Percentiles rank a stretch among this genome's conserved stretches.
Conservation (phyloP, 164 flowering plant genomes). For the Aristolochia contorta region DNA sequence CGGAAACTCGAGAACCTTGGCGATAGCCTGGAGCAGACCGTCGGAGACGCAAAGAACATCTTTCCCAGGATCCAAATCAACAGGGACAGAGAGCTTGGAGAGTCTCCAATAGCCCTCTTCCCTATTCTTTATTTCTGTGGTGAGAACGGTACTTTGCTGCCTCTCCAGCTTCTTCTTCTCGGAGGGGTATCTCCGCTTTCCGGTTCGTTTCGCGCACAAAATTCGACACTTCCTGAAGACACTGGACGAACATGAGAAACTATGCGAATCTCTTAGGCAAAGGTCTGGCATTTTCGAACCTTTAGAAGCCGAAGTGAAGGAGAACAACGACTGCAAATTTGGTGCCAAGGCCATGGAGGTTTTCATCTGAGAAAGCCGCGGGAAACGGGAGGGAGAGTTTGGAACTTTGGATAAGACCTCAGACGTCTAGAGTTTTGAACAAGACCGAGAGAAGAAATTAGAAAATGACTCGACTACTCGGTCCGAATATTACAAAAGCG, state of each 20-base stretch:
- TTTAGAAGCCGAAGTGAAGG: too few relatives aligned
- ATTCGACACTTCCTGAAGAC: slow-evolving; percentile 18
- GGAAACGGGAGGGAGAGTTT: too few relatives aligned
- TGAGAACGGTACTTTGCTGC: slow-evolving; percentile 17
- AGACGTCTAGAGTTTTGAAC: neutral
- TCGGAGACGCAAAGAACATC: slow-evolving; percentile 58
- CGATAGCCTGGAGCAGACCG: slow-evolving; percentile 57
- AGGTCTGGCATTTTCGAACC: too few relatives aligned
- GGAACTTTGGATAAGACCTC: neutral
- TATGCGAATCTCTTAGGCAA: too few relatives aligned
- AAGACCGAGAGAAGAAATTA: too few relatives aligned
- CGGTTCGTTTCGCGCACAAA: slow-evolving; percentile 57
- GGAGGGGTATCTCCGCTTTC: slow-evolving; percentile 84
- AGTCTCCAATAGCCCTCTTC: slow-evolving; percentile 77
- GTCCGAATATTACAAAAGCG: too few relatives aligned
- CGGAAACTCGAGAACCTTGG: slow-evolving; percentile 87
- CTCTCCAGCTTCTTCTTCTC: slow-evolving; percentile 80
- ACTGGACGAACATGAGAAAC: too few relatives aligned
- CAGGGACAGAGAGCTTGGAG: slow-evolving; percentile 63
- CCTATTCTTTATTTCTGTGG: slow-evolving; percentile 29
- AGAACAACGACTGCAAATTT: too few relatives aligned
- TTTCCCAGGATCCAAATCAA: slow-evolving; percentile 73
- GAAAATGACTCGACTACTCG: neutral
- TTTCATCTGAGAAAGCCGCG: too few relatives aligned
- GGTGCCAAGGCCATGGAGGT: too few relatives aligned